Base-by-base conservation (phyloP, 148 eudicot genomes). In the Fagopyrum esculentum region DNA sequence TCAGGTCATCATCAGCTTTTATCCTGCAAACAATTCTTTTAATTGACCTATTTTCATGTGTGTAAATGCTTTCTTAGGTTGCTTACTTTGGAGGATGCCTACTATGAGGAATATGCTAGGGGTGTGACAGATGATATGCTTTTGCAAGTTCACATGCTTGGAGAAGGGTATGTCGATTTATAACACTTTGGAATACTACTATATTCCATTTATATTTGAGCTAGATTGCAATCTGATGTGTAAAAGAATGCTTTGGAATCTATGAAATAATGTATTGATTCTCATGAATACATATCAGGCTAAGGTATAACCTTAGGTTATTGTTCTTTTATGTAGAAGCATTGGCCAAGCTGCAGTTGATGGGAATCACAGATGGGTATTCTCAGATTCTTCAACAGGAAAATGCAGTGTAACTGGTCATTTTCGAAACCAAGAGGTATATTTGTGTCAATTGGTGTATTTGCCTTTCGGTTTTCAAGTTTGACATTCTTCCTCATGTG, bases 71-170 rank as follows among this genome's bases (percentile, higher is more conserved):
- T 19, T 13, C 30, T 43, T 85, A 94, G 98, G 83, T 74, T 91
- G 75, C 78, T 94, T 83, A 88, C 87, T n/a, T 74, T 89, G 81
- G 91, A 90, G 84, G 97, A 91, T 73, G 90, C 88, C 30, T 87
- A 90, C 75, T 87, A 29, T 86, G 90, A 90, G 59, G 88, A 82
- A 69, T 77, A 81, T 80, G 81, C 79, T 77, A 82, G 76, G 74
- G 76, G 35, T 85, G 40, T 84, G 52, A 83, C 84, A 74, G 82
- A 86, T 71, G 79, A 77, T 79, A 84, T 91, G 89, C 81, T 85
- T 82, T 82, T 84, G 54, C 93, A 86, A 84, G 90, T 84, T 46
- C 98, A 90, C 77, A 70, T 81, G 71, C 69, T 90, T 29, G 98
- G 97, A 72, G 82, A 86, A 78, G 98, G 98, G 98, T 94, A 94